Conservation (phyloP, 495 filamentous ascomycete species). For the Oidiodendron maius region DNA sequence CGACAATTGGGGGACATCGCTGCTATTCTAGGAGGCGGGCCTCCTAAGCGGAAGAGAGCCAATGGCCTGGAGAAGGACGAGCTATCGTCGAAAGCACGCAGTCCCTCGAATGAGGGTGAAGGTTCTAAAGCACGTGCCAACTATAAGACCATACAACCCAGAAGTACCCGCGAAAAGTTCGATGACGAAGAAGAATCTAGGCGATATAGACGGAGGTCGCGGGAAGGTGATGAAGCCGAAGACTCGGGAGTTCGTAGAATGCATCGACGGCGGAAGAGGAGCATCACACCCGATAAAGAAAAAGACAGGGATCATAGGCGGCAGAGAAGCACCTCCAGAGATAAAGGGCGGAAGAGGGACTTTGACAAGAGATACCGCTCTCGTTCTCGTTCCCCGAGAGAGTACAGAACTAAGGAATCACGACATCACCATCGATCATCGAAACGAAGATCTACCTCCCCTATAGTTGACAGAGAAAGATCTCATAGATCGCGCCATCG, state of each 20-base stretch:
- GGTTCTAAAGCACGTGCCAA: slow-evolving; percentile 5
- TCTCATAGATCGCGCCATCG: slow-evolving; percentile 6
- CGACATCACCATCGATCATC: slow-evolving; percentile 28
- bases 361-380: slow-evolving; percentile 17
- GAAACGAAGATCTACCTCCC: slow-evolving; percentile 15
- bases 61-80: slow-evolving; percentile 16
- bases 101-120: slow-evolving; percentile 14
- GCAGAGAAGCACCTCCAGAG: slow-evolving; percentile 1
- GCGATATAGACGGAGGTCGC: slow-evolving; percentile 1
- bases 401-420: slow-evolving; percentile 17
- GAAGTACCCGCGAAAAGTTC: slow-evolving; percentile 6
- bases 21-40: slow-evolving; percentile 39
- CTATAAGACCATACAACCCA: no score
- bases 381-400: slow-evolving; percentile 25
- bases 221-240: slow-evolving; percentile 9
- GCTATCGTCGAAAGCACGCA: slow-evolving; percentile 19
- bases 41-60: slow-evolving; percentile 26
- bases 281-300: slow-evolving; percentile 6
- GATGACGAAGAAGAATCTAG: slow-evolving; percentile 14
- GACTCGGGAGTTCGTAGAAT: background rate
- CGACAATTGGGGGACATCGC: slow-evolving; percentile 48
- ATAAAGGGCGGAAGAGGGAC: slow-evolving; percentile 9
- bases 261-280: slow-evolving; percentile 10
- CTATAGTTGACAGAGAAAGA: slow-evolving; percentile 6
- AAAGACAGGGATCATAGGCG: slow-evolving; percentile 4